Conservation (phyloP, 2,329 filamentous ascomycete species). For the Colletotrichum chlorophyti region DNA sequence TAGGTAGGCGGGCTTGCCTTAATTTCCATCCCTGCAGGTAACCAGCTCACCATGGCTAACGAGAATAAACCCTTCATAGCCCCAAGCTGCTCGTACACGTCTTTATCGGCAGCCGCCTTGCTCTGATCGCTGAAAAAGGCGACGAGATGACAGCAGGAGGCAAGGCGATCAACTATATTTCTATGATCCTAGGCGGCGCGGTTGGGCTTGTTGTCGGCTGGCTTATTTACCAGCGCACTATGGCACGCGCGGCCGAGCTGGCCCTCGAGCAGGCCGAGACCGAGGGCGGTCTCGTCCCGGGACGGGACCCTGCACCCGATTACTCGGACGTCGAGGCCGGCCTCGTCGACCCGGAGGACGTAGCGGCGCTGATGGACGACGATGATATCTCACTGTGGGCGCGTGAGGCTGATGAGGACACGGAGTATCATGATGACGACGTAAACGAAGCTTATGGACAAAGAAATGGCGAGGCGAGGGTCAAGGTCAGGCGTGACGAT, state of each 20-base stretch:
- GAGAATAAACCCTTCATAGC: slow-evolving; percentile 41
- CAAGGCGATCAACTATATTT: slow-evolving; percentile 83
- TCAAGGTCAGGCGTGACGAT: not conserved
- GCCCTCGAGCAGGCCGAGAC: slow-evolving; percentile 49
- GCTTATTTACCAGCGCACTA: slow-evolving; percentile 81
- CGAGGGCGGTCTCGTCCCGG: slow-evolving; percentile 30
- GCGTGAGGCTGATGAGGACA: slow-evolving; percentile 43
- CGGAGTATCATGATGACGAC: slow-evolving; percentile 37
- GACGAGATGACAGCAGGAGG: slow-evolving; percentile 82
- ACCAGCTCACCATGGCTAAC: slow-evolving; percentile 16
- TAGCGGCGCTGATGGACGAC: slow-evolving; percentile 62
- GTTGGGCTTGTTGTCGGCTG: slow-evolving; percentile 80
- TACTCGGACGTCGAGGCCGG: slow-evolving; percentile 54
- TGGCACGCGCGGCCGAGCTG: slow-evolving; percentile 67
- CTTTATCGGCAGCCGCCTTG: slow-evolving; percentile 87
- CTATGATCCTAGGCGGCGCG: slow-evolving; percentile 74
- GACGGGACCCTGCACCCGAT: slow-evolving; percentile 21
- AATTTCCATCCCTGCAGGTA: too few relatives aligned
- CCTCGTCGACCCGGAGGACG: slow-evolving; percentile 54
- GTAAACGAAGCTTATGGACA: slow-evolving; percentile 31
- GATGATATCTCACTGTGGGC: slow-evolving; percentile 68
- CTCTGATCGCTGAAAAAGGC: slow-evolving; percentile 80
- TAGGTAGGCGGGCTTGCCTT: too few relatives aligned
- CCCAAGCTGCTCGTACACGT: slow-evolving; percentile 92
- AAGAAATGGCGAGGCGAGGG: not conserved